These are phyloP conservation scores for Coffea canephora DNA, from an alignment of 257 asterid species.

Conservation along the genomic window DNA sequence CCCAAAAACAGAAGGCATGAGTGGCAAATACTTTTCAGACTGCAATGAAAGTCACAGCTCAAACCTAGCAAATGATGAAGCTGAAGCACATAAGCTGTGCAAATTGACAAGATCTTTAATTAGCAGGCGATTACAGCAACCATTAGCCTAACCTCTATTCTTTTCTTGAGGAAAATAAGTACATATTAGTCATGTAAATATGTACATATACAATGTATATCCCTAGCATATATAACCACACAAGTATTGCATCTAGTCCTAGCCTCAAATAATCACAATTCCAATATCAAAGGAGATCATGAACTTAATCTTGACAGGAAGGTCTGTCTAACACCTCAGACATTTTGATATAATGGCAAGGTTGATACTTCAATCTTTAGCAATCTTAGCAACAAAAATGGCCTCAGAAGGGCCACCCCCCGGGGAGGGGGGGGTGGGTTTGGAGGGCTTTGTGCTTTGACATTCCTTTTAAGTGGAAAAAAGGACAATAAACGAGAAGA, in stretches of 20 bases:
- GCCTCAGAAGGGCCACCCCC: too few relatives aligned
- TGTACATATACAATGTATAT: constrained; percentile 31
- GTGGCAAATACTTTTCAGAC: constrained; percentile 85
- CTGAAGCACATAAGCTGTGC: constrained; percentile 57
- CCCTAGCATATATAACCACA: constrained; percentile 16
- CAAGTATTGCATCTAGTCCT: constrained; percentile 18
- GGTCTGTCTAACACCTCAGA: background rate
- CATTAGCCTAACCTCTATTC: constrained; percentile 22
- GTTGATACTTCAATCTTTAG: background rate
- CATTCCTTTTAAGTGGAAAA: too few relatives aligned
- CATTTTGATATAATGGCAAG: background rate
- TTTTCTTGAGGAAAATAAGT: constrained; percentile 7
- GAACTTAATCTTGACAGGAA: background rate
- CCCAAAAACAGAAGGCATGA: constrained; percentile 45
- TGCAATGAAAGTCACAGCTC: constrained; percentile 79
- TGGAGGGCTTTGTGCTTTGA: too few relatives aligned
- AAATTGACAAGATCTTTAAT: constrained; percentile 59
- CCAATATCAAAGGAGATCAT: background rate
- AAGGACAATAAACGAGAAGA: background rate
- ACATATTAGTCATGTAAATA: constrained; percentile 47
- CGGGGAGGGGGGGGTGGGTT: too few relatives aligned
- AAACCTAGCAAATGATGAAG: constrained; percentile 53
- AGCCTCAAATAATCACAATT: constrained; percentile 6
- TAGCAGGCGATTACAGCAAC: constrained; percentile 46
- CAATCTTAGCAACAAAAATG: background rate